These are phyloP conservation scores for Lanmaoa pseudosensibilis DNA, from an alignment of 768 basidiomycete species.

Conservation along the genomic window DNA sequence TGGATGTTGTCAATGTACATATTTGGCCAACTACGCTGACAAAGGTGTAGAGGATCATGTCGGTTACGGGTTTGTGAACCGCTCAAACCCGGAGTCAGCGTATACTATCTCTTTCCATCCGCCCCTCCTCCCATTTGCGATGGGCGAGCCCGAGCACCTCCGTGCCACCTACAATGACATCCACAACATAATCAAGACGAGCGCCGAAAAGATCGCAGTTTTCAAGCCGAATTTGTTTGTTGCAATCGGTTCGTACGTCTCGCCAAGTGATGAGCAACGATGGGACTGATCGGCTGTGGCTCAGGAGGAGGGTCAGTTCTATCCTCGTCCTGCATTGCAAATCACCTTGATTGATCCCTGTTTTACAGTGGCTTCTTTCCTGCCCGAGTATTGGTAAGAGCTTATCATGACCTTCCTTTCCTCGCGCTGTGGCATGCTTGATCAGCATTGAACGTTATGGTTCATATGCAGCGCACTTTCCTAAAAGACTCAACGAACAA, in stretches of 20 bases:
- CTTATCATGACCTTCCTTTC: neutral
- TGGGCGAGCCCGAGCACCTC: conserved; percentile 55
- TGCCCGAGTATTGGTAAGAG: conserved; percentile 77
- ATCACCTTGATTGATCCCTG: conserved; percentile 15
- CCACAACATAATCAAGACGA: conserved; percentile 78
- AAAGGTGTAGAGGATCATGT: neutral
- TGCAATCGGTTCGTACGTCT: conserved; percentile 64
- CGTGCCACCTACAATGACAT: conserved; percentile 89
- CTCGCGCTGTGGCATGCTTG: neutral
- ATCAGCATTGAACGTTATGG: neutral
- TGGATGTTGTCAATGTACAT: too few relatives aligned
- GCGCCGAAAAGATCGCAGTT: conserved; percentile 66
- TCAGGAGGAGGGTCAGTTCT: conserved; percentile 77
- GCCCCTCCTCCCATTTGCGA: conserved; percentile 8
- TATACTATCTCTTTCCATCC: neutral
- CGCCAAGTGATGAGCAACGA: neutral
- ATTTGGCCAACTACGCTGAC: too few relatives aligned
- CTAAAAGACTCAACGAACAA: conserved; percentile 70
- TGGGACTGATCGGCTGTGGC: conserved; percentile 1
- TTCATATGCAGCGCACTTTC: conserved; percentile 68
- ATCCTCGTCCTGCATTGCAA: conserved; percentile 11
- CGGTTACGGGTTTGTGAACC: conserved; percentile 19
- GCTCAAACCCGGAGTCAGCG: neutral
- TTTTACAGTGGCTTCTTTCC: conserved; percentile 86
- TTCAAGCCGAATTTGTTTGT: conserved; percentile 89